Conservation (phyloP, 192 early-diverging fungal genomes). For the Oehlia diaphana region DNA sequence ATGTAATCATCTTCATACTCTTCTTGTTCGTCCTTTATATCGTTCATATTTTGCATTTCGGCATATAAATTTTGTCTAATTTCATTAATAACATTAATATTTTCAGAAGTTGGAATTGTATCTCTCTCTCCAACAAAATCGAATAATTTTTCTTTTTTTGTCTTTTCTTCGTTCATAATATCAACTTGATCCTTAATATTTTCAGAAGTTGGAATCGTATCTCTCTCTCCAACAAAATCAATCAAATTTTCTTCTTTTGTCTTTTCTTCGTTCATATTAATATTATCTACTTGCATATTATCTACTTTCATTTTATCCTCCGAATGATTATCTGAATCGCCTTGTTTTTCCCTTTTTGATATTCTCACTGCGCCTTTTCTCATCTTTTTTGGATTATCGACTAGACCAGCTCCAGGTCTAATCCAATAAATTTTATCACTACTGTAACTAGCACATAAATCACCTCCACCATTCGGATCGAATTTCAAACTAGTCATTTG, state of each 20-base stretch:
- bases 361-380: constrained; percentile 8
- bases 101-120: too few relatives aligned
- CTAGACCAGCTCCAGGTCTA: constrained; percentile 27
- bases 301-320: not conserved
- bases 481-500: constrained; percentile 43
- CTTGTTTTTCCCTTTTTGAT: not conserved
- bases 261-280: too few relatives aligned
- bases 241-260: not conserved
- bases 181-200: not conserved
- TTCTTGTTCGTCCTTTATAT: constrained; percentile 30
- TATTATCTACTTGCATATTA: too few relatives aligned
- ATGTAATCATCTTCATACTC: constrained; percentile 20
- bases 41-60: constrained; percentile 11
- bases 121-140: not conserved
- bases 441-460: constrained; percentile 46
- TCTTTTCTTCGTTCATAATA: too few relatives aligned
- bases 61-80: not conserved
- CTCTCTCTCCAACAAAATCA: not conserved
- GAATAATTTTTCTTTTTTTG: not conserved
- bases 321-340: not conserved
- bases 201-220: too few relatives aligned
- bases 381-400: not conserved
- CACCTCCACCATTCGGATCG: constrained; percentile 42
- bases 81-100: constrained; percentile 16
- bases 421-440: constrained; percentile 38